phyloP scores from a whole-genome alignment of 768 basidiomycete species.

The Serendipita sp. region DNA sequence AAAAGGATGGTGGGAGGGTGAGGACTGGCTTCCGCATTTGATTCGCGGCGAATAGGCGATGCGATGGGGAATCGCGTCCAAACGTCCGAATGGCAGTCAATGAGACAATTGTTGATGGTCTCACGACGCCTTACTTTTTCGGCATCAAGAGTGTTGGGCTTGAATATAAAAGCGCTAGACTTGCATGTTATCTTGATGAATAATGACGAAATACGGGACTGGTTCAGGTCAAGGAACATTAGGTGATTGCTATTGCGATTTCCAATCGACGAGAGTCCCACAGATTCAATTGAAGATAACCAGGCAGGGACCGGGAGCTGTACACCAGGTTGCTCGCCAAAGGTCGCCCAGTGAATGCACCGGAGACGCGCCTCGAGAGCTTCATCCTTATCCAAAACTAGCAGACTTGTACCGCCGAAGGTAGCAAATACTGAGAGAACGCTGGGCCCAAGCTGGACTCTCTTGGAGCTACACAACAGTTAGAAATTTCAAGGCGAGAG shows the following conservation, averaged over 20 bases:
- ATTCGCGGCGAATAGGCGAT: constrained; percentile 33
- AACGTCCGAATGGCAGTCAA: constrained; percentile 40
- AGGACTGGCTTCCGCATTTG: constrained; percentile 18
- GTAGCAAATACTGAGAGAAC: too few relatives aligned
- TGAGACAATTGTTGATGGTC: constrained; percentile 32
- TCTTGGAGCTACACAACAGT: too few relatives aligned
- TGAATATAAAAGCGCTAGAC: constrained; percentile 40
- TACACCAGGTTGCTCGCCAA: neutral
- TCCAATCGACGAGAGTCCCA: neutral
- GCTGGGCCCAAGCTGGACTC: too few relatives aligned
- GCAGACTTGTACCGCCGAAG: too few relatives aligned
- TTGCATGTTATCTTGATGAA: constrained; percentile 33
- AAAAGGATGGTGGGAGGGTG: constrained; percentile 26
- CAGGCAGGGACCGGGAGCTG: neutral
- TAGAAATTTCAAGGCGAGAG: neutral
- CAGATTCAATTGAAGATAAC: neutral
- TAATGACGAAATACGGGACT: constrained; percentile 26
- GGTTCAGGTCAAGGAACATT: neutral
- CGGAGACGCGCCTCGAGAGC: constrained; percentile 21
- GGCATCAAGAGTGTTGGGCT: constrained; percentile 22
- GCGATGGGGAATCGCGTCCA: constrained; percentile 48
- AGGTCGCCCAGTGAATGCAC: neutral
- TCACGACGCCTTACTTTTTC: neutral
- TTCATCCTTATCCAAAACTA: too few relatives aligned
- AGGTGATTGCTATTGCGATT: neutral